Evolutionary conservation across 2,329 filamentous ascomycete genomes (phyloP).

Genomic region (Aureobasidium sp.): DNA sequence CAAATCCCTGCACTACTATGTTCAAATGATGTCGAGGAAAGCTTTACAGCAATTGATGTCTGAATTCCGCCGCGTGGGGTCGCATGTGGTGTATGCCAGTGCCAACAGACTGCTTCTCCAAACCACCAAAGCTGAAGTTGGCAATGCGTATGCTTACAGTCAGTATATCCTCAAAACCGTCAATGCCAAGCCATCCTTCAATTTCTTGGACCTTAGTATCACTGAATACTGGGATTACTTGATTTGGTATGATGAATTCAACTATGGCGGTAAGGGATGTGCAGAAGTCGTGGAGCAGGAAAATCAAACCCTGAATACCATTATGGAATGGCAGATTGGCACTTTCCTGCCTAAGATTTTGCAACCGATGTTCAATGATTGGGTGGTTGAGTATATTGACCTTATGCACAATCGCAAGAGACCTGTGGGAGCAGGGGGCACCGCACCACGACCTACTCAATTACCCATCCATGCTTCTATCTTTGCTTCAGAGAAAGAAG

Average conservation of each 20-base stretch:
- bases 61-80: slow-evolving; percentile 91
- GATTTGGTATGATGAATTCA: slow-evolving; percentile 98
- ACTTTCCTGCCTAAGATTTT: slow-evolving; percentile 76
- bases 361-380: slow-evolving; percentile 79
- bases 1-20: slow-evolving; percentile 87
- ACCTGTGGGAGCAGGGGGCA: slow-evolving; percentile 36
- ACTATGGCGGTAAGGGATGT: slow-evolving; percentile 93
- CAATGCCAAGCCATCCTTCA: slow-evolving; percentile 87
- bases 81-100: slow-evolving; percentile 90
- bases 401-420: slow-evolving; percentile 85
- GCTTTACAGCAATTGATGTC: slow-evolving; percentile 95
- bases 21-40: slow-evolving; percentile 97
- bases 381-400: slow-evolving; percentile 90
- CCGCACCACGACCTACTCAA: slow-evolving; percentile 50
- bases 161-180: slow-evolving; percentile 98
- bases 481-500: slow-evolving; percentile 48
- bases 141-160: slow-evolving; percentile 92
- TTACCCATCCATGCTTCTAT: slow-evolving; percentile 49
- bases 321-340: slow-evolving; percentile 98
- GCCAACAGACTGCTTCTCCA: slow-evolving; percentile 84
- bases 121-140: slow-evolving; percentile 92
- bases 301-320: slow-evolving; percentile 72
- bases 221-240: slow-evolving; percentile 99
- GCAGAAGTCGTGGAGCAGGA: slow-evolving; percentile 68
- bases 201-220: slow-evolving; percentile 94